These are phyloP conservation scores for Excoecaria cochinchinensis DNA, from an alignment of 345 rosid species.

Conservation along the genomic window DNA sequence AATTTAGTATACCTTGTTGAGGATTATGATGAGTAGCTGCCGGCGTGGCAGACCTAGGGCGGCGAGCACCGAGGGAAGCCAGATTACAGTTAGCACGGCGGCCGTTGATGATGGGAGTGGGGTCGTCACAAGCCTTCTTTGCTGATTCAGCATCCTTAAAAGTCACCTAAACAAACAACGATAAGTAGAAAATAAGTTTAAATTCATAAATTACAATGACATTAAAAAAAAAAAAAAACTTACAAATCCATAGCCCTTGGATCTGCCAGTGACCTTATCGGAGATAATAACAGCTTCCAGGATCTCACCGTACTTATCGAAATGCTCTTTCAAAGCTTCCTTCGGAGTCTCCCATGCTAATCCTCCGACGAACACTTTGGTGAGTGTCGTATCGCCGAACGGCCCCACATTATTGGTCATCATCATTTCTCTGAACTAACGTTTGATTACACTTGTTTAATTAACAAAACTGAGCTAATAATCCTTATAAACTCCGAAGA, in stretches of 20 bases:
- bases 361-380: constrained; percentile 97
- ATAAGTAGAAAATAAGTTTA: not conserved
- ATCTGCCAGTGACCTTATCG: constrained; percentile 85
- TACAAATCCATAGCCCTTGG: constrained; percentile 99
- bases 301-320: constrained; percentile 87
- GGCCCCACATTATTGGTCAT: constrained; percentile 53
- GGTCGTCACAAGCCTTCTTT: constrained; percentile 77
- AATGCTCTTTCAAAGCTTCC: constrained; percentile 81
- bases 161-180: constrained; percentile 53
- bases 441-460: not conserved
- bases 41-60: constrained; percentile 53
- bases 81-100: constrained; percentile 97
- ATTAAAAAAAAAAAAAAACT: constrained; percentile 5
- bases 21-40: constrained; percentile 16
- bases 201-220: not conserved
- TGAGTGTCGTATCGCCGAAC: constrained; percentile 88
- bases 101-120: constrained; percentile 80
- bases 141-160: constrained; percentile 93
- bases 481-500: not conserved
- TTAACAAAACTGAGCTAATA: not conserved
- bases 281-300: constrained; percentile 93
- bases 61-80: constrained; percentile 91
- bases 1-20: constrained; percentile 48
- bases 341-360: constrained; percentile 95
- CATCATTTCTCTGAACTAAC: constrained; percentile 21